Conservation (phyloP, 306 rosid genomes). For the Castanea crenata region DNA sequence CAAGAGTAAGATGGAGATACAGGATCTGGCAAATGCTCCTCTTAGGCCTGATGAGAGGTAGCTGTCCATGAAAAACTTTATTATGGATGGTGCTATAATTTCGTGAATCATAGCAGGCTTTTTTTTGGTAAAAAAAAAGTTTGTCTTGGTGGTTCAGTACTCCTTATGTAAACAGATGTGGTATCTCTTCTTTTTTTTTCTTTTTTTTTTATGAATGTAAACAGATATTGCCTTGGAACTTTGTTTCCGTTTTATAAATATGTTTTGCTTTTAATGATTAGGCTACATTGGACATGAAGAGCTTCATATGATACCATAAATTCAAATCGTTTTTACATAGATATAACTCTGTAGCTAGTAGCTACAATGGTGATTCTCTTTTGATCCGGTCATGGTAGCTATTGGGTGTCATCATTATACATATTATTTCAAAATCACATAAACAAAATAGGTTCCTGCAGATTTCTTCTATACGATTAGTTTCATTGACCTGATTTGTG, state of each 20-base stretch:
- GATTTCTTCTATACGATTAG: not conserved
- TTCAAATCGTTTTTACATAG: not conserved
- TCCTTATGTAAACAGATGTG: not conserved
- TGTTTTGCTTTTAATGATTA: not conserved
- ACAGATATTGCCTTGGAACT: not conserved
- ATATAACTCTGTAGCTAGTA: not conserved
- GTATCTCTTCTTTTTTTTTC: no score
- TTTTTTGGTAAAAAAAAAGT: not conserved
- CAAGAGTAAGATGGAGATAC: slow-evolving; percentile 89
- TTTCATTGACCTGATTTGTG: not conserved
- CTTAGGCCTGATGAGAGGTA: slow-evolving; percentile 51
- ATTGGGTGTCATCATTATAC: no score
- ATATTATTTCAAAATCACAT: not conserved
- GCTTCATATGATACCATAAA: not conserved
- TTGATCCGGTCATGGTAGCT: no score
- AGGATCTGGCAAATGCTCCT: slow-evolving; percentile 76
- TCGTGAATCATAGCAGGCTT: not conserved
- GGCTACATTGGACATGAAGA: not conserved
- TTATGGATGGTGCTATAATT: not conserved
- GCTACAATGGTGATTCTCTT: not conserved
- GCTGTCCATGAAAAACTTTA: not conserved
- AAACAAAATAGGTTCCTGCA: not conserved
- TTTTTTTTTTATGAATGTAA: not conserved
- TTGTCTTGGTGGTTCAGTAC: not conserved
- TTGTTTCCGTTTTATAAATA: not conserved